phyloP scores from a whole-genome alignment of 2,329 filamentous ascomycete species.

The Hypoxylon sp. region DNA sequence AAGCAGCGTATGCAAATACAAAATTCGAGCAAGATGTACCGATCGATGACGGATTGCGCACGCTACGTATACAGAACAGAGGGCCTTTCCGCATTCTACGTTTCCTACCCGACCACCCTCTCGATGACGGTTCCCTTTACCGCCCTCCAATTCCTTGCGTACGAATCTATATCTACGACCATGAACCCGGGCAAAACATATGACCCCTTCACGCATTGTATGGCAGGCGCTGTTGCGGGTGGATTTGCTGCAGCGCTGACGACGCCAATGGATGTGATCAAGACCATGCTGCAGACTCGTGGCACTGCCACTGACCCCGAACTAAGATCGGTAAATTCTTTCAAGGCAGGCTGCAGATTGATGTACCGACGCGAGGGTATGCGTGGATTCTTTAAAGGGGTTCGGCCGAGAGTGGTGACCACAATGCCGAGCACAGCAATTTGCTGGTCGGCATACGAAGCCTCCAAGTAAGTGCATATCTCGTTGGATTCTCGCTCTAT shows the following conservation, averaged over 20 bases:
- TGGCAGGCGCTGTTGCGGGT: constrained; percentile 90
- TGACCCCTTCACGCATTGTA: constrained; percentile 92
- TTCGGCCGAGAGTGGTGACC: constrained; percentile 89
- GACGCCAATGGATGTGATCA: constrained; percentile 97
- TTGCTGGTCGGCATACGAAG: constrained; percentile 86
- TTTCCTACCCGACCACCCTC: constrained; percentile 96
- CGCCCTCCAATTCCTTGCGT: constrained; percentile 94
- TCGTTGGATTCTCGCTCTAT: neutral
- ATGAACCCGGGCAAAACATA: constrained; percentile 90
- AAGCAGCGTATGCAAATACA: constrained; percentile 99
- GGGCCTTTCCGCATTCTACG: constrained; percentile 91
- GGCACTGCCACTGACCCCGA: constrained; percentile 84
- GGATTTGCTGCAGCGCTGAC: constrained; percentile 93
- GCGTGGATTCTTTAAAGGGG: constrained; percentile 89
- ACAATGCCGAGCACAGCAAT: constrained; percentile 99
- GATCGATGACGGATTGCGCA: constrained; percentile 86
- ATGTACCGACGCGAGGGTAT: constrained; percentile 86
- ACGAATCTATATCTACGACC: constrained; percentile 92
- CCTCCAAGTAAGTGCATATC: constrained; percentile 71
- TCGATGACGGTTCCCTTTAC: constrained; percentile 99
- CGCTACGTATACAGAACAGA: constrained; percentile 86
- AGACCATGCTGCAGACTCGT: constrained; percentile 94
- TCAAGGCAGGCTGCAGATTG: constrained; percentile 80
- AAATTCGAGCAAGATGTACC: constrained; percentile 87
- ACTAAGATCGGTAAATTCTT: constrained; percentile 83